Conservation (phyloP, 495 filamentous ascomycete species). For the Neurospora sp. region DNA sequence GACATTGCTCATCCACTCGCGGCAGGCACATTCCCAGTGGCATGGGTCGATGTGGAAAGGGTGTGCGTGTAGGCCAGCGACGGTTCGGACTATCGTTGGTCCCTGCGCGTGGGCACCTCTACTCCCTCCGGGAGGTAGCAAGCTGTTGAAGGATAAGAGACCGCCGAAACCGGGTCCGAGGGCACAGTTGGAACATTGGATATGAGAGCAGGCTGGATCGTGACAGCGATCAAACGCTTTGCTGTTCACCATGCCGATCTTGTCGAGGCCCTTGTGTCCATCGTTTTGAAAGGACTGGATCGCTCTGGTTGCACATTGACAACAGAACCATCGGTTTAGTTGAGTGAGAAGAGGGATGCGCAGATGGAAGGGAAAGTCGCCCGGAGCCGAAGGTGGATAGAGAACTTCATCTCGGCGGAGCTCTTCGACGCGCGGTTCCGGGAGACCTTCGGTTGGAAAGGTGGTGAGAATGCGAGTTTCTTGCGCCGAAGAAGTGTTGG, state of each 20-base stretch:
- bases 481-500: not conserved
- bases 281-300: not conserved
- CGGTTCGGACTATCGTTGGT: constrained; percentile 7
- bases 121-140: not conserved
- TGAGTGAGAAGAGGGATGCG: constrained; percentile 1
- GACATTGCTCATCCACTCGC: constrained; percentile 18
- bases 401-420: not conserved
- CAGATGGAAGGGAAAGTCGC: not conserved
- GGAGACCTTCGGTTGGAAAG: constrained; percentile 16
- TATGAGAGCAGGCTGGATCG: constrained; percentile 6
- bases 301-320: constrained; percentile 9
- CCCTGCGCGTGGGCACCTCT: not conserved
- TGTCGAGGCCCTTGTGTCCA: constrained; percentile 9
- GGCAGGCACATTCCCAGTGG: constrained; percentile 20
- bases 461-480: constrained; percentile 14
- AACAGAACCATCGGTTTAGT: constrained; percentile 21
- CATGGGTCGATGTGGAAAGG: constrained; percentile 17
- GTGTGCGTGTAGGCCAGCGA: constrained; percentile 13
- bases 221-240: not conserved
- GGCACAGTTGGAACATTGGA: constrained; percentile 15
- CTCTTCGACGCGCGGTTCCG: constrained; percentile 9
- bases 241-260: constrained; percentile 14
- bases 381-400: not conserved
- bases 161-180: not conserved
- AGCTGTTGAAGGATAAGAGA: not conserved